These are phyloP conservation scores for Psilocybe tampanensis DNA, from an alignment of 768 basidiomycete species.

Conservation along the genomic window DNA sequence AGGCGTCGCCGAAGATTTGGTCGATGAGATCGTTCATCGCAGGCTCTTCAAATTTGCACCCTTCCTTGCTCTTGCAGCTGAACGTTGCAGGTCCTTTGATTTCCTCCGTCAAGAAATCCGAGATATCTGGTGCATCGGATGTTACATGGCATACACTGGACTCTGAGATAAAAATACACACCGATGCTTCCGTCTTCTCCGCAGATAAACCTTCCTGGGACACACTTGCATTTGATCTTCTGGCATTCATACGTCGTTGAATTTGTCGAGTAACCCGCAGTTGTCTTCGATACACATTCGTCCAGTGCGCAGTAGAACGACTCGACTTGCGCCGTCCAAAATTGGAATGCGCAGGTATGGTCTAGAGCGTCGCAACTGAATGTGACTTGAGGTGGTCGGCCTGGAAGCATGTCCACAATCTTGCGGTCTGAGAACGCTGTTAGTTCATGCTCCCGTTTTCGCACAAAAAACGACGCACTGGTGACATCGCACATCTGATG, in stretches of 20 bases:
- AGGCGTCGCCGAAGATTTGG: slow-evolving; percentile 89
- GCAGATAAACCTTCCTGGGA: slow-evolving; percentile 94
- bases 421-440: slow-evolving; percentile 68
- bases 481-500: slow-evolving; percentile 99
- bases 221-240: slow-evolving; percentile 85
- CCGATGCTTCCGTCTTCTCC: slow-evolving; percentile 94
- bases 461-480: slow-evolving; percentile 54
- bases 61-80: slow-evolving; percentile 68
- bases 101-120: slow-evolving; percentile 87
- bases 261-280: slow-evolving; percentile 64
- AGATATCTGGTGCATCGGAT: slow-evolving; percentile 67
- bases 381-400: slow-evolving; percentile 92
- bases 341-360: slow-evolving; percentile 88
- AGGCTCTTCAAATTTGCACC: slow-evolving; percentile 92
- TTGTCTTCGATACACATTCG: slow-evolving; percentile 55
- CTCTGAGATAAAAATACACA: slow-evolving; percentile 40
- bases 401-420: slow-evolving; percentile 90
- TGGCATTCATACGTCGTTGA: slow-evolving; percentile 78
- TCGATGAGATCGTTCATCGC: slow-evolving; percentile 96
- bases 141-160: neutral
- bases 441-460: neutral
- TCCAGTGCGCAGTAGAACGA: slow-evolving; percentile 94
- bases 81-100: slow-evolving; percentile 92
- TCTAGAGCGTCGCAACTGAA: slow-evolving; percentile 80
- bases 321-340: slow-evolving; percentile 95